Percentiles rank a stretch among this genome's conserved stretches.
These are phyloP conservation scores for Cymbidium sinense DNA, from an alignment of 106 monocot genomes.

Conservation along the genomic window DNA sequence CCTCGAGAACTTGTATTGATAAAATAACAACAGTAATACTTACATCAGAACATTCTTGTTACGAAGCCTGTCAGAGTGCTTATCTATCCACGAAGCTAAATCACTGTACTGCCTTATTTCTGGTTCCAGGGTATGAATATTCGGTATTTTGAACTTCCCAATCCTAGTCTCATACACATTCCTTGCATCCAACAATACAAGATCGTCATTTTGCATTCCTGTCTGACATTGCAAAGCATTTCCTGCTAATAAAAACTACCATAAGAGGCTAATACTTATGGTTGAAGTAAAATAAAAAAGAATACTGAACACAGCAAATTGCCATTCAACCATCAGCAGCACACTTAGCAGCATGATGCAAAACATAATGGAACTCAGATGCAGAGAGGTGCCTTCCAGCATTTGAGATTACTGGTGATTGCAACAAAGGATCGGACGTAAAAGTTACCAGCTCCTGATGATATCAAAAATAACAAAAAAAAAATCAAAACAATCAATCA, in stretches of 20 bases:
- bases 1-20: neutral
- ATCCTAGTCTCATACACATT: slow-evolving; percentile 94
- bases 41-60: slow-evolving; percentile 88
- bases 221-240: slow-evolving; percentile 25
- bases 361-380: slow-evolving; percentile 66
- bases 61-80: slow-evolving; percentile 52
- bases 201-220: slow-evolving; percentile 18
- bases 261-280: slow-evolving; percentile 5
- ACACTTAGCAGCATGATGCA: slow-evolving; percentile 50
- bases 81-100: slow-evolving; percentile 84
- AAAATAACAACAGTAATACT: slow-evolving; percentile 12
- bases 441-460: slow-evolving; percentile 88
- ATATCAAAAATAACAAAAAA: neutral
- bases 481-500: neutral
- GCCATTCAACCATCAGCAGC: neutral
- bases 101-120: slow-evolving; percentile 95
- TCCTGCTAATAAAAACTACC: slow-evolving; percentile 12
- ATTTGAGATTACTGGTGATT: slow-evolving; percentile 55
- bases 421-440: slow-evolving; percentile 43
- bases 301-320: neutral
- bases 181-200: slow-evolving; percentile 83
- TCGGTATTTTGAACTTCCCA: slow-evolving; percentile 69
- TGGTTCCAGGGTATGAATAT: slow-evolving; percentile 82
- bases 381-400: slow-evolving; percentile 91
- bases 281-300: neutral